Evolutionary conservation across 768 basidiomycete species (phyloP).

Genomic region (Pleurotus tuoliensis): DNA sequence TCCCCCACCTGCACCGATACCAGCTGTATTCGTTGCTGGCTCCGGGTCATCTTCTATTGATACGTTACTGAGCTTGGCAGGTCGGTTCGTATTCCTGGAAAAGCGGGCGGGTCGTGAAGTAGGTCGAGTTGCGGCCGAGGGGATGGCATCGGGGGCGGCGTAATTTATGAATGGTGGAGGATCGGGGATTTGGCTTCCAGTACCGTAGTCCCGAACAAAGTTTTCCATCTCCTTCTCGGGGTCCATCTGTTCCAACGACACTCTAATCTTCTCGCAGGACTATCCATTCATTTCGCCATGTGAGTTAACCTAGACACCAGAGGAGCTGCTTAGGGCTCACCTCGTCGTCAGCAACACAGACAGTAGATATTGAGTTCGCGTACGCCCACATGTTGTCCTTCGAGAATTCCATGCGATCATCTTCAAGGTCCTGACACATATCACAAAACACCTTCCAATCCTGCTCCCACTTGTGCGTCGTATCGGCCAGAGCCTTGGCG

Average conservation of each 20-base stretch:
- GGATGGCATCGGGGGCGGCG: slow-evolving; percentile 55
- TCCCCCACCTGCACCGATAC: slow-evolving; percentile 66
- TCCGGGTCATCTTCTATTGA: slow-evolving; percentile 21
- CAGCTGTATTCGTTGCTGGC: slow-evolving; percentile 55
- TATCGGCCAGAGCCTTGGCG: slow-evolving; percentile 73
- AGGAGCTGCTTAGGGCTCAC: slow-evolving; percentile 36
- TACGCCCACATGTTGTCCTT: slow-evolving; percentile 96
- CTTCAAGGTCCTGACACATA: slow-evolving; percentile 92
- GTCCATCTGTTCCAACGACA: slow-evolving; percentile 86
- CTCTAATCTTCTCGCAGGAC: slow-evolving; percentile 89
- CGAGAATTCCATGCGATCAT: slow-evolving; percentile 89
- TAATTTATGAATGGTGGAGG: slow-evolving; percentile 45
- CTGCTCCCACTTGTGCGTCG: slow-evolving; percentile 81
- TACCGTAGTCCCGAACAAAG: slow-evolving; percentile 87
- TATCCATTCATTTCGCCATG: slow-evolving; percentile 23
- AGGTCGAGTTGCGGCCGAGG: slow-evolving; percentile 47
- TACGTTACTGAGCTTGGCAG: background rate
- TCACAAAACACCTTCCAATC: slow-evolving; percentile 97
- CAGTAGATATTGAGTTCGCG: slow-evolving; percentile 93
- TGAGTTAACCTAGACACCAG: slow-evolving; percentile 2
- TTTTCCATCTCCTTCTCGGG: slow-evolving; percentile 83
- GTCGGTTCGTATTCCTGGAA: slow-evolving; percentile 7
- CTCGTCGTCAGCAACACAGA: slow-evolving; percentile 95
- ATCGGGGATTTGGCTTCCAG: slow-evolving; percentile 84
- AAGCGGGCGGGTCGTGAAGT: slow-evolving; percentile 59